These are phyloP conservation scores for Pythium graminicola DNA, from an alignment of 352 stramenopile genomes.

Conservation along the genomic window DNA sequence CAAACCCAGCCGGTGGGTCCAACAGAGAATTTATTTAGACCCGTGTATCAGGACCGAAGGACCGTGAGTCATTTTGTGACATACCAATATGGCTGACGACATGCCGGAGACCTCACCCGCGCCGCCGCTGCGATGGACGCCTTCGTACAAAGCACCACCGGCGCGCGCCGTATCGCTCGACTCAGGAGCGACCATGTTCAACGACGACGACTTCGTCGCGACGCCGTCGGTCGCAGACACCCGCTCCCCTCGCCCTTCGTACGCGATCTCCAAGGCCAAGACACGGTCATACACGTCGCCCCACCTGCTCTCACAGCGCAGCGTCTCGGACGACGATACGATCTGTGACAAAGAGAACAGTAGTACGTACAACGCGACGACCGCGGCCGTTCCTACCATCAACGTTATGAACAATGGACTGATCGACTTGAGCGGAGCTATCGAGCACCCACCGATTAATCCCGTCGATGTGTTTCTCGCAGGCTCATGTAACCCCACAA, in stretches of 20 bases:
- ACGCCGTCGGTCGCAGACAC: not conserved
- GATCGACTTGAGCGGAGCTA: not conserved
- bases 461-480: conserved; percentile 74
- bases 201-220: conserved; percentile 9
- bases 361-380: conserved; percentile 7
- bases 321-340: not conserved
- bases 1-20: too few species aligned
- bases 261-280: conserved; percentile 40
- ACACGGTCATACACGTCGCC: conserved; percentile 61
- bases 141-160: conserved; percentile 16
- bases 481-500: conserved; percentile 86
- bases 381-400: not conserved
- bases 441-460: conserved; percentile 17
- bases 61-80: too few species aligned
- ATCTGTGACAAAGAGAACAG: conserved; percentile 16
- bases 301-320: conserved; percentile 31
- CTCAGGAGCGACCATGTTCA: conserved; percentile 8
- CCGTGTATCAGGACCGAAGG: too few species aligned
- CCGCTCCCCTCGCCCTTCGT: conserved; percentile 15
- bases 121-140: conserved; percentile 10
- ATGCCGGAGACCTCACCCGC: too few species aligned
- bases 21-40: too few species aligned
- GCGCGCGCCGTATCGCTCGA: conserved; percentile 24
- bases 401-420: too few species aligned
- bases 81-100: too few species aligned